These are phyloP conservation scores for Mortierella sp. DNA, from an alignment of 371 early-diverging fungal species.

Conservation along the genomic window DNA sequence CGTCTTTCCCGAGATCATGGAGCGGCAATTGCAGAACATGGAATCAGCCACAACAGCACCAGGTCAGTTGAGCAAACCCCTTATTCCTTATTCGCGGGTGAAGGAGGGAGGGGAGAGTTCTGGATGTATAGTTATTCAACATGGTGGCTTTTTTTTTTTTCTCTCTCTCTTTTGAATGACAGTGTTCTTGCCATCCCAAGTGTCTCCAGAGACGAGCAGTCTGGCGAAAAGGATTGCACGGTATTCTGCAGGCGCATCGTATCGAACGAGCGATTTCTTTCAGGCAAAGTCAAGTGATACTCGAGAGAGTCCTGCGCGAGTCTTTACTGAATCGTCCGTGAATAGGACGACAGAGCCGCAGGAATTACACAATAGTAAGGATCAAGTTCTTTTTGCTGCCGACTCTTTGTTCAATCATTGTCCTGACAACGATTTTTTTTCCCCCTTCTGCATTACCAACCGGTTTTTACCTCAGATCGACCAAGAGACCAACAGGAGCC, in stretches of 20 bases:
- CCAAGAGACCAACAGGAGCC: no score
- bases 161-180: not conserved
- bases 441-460: no score
- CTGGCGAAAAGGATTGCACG: constrained; percentile 43
- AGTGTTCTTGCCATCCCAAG: constrained; percentile 39
- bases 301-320: not conserved
- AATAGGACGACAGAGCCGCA: no score
- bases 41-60: constrained; percentile 18
- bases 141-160: not conserved
- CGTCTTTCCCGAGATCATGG: constrained; percentile 42
- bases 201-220: constrained; percentile 45
- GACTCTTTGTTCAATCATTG: no score
- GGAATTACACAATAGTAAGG: no score
- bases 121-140: not conserved
- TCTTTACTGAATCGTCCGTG: no score
- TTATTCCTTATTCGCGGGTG: no score
- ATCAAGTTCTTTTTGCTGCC: no score
- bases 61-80: constrained; percentile 17
- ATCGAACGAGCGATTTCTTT: constrained; percentile 7
- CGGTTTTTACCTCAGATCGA: no score
- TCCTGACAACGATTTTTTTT: no score
- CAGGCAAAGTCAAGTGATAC: constrained; percentile 8
- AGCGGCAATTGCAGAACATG: constrained; percentile 29
- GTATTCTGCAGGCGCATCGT: constrained; percentile 32
- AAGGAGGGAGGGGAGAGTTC: no score